These are phyloP conservation scores for Ettlia oleoabundans DNA, from an alignment of 139 green algal species.

Conservation along the genomic window DNA sequence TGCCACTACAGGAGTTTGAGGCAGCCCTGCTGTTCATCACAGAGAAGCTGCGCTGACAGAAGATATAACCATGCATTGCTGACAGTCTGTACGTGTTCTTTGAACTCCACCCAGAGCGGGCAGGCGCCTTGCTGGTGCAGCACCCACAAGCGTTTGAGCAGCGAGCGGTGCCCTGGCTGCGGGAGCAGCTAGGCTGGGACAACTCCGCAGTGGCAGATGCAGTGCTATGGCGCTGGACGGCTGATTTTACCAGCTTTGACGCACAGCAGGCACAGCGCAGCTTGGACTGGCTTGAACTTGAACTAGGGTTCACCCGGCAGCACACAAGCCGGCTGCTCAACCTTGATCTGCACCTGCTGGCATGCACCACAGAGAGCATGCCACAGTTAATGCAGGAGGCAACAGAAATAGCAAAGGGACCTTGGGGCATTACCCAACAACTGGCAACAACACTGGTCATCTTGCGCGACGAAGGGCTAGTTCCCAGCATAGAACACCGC, in stretches of 20 bases:
- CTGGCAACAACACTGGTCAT: background rate
- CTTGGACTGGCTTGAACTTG: slow-evolving; percentile 8
- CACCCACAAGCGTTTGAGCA: background rate
- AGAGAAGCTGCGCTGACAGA: background rate
- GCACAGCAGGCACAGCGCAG: background rate
- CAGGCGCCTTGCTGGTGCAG: slow-evolving; percentile 8
- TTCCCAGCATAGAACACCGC: background rate
- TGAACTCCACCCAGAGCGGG: background rate
- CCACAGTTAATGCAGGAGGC: background rate
- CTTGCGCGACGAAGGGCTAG: background rate
- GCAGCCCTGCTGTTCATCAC: slow-evolving; percentile 16
- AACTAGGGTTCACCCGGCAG: background rate
- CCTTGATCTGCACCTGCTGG: background rate
- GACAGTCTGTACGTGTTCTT: background rate
- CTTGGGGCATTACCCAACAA: background rate
- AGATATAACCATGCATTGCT: background rate
- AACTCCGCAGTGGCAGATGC: slow-evolving; percentile 6
- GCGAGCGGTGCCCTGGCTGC: slow-evolving; percentile 16
- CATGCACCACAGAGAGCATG: background rate
- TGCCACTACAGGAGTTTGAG: background rate
- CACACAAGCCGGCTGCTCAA: background rate
- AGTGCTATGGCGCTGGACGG: background rate
- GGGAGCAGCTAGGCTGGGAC: slow-evolving; percentile 11
- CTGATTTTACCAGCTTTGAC: background rate
- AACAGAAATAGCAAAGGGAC: background rate